These are phyloP conservation scores for Cicer judaicum DNA, from an alignment of 306 rosid species.

Conservation along the genomic window DNA sequence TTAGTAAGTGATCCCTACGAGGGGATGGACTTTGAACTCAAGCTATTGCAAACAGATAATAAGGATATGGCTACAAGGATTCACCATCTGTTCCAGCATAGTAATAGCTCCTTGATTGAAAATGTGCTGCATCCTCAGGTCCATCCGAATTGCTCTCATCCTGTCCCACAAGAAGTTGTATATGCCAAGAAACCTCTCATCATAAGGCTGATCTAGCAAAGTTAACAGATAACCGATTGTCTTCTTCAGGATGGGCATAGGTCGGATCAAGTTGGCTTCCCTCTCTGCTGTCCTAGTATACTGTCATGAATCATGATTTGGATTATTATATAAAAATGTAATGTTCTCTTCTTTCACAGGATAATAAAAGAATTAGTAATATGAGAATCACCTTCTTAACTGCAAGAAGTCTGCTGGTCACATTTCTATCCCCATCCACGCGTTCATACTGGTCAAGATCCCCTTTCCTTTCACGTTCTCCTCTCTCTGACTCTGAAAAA, in stretches of 20 bases:
- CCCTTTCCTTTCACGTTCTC: constrained; percentile 95
- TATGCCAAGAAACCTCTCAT: constrained; percentile 72
- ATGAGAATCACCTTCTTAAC: constrained; percentile 79
- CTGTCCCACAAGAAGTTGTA: constrained; percentile 98
- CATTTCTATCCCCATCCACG: constrained; percentile 93
- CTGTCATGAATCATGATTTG: constrained; percentile 51
- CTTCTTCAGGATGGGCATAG: constrained; percentile 81
- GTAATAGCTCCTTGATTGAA: constrained; percentile 80
- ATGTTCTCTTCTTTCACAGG: constrained; percentile 14
- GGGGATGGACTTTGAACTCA: constrained; percentile 19
- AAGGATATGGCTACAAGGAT: constrained; percentile 41
- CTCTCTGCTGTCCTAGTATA: constrained; percentile 98
- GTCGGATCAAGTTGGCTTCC: constrained; percentile 90
- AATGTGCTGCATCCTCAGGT: constrained; percentile 96
- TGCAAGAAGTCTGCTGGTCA: constrained; percentile 79
- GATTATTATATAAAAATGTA: constrained; percentile 23
- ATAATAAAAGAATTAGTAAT: constrained; percentile 31
- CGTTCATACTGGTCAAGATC: constrained; percentile 95
- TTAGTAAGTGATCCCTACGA: constrained; percentile 23
- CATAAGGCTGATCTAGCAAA: constrained; percentile 83
- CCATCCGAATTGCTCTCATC: constrained; percentile 99
- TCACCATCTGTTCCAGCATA: constrained; percentile 96
- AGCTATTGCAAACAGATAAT: constrained; percentile 40
- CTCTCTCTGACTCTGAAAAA: constrained; percentile 87
- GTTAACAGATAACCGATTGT: constrained; percentile 75